These are phyloP conservation scores for Cryptosporidium tyzzeri DNA, from an alignment of 169 alveolate species.

Conservation along the genomic window DNA sequence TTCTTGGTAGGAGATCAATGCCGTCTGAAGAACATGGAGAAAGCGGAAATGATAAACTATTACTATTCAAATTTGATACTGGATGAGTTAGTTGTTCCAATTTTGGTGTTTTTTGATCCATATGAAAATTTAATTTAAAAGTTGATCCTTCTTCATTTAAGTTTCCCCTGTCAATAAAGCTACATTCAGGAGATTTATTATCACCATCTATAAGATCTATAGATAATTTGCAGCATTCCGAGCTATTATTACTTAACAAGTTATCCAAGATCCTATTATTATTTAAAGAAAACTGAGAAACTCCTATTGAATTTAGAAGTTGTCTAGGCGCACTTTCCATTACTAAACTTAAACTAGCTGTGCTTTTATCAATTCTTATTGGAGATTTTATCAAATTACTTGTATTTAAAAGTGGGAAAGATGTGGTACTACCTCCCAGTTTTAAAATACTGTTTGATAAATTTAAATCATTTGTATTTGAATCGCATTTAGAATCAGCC, in stretches of 20 bases:
- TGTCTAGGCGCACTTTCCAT: conserved; percentile 73
- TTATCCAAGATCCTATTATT: conserved; percentile 10
- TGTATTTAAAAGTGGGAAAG: conserved; percentile 37
- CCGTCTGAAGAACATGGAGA: conserved; percentile 75
- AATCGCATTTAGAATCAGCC: background rate
- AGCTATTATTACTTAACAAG: background rate
- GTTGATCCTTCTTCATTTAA: background rate
- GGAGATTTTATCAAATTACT: conserved; percentile 41
- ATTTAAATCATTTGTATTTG: conserved; percentile 2
- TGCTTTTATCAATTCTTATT: conserved; percentile 66
- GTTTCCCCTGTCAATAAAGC: background rate
- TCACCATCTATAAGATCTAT: conserved; percentile 13
- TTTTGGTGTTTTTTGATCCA: conserved; percentile 19
- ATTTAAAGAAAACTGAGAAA: conserved; percentile 27
- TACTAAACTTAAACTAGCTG: conserved; percentile 54
- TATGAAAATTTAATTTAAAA: background rate
- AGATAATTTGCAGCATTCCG: conserved; percentile 1
- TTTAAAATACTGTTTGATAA: background rate
- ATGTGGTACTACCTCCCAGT: conserved; percentile 1
- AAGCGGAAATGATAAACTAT: conserved; percentile 27
- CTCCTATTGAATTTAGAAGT: conserved; percentile 48
- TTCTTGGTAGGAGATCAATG: conserved; percentile 47
- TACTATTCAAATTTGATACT: background rate
- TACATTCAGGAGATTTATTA: background rate
- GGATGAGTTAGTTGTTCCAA: background rate